Percentiles rank a stretch among this genome's conserved stretches.
phyloP scores from a whole-genome alignment of 371 early-diverging fungal genomes.

The Mucor lusitanicus region DNA sequence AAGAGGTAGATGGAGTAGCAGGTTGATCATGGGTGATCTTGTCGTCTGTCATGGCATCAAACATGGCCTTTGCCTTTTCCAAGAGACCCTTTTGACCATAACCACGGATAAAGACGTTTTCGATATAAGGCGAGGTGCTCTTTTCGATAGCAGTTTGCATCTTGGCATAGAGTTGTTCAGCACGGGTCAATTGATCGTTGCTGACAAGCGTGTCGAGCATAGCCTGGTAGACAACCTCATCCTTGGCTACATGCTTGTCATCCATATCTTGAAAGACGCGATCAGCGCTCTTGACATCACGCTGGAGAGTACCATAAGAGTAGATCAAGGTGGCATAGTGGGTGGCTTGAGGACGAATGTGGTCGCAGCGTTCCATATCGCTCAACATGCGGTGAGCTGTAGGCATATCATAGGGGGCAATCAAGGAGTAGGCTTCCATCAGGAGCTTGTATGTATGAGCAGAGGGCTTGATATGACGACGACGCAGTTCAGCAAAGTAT shows the following conservation, averaged over 20 bases:
- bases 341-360: constrained; percentile 51
- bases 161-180: constrained; percentile 36
- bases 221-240: constrained; percentile 63
- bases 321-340: constrained; percentile 66
- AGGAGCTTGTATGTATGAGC: constrained; percentile 66
- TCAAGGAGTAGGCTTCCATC: constrained; percentile 61
- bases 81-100: constrained; percentile 52
- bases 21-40: constrained; percentile 10
- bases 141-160: constrained; percentile 28
- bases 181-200: constrained; percentile 43
- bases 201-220: constrained; percentile 59
- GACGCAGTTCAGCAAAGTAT: constrained; percentile 54
- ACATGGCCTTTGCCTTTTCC: constrained; percentile 51
- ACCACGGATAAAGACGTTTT: constrained; percentile 65
- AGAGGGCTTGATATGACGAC: constrained; percentile 55
- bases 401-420: constrained; percentile 64
- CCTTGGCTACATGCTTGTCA: constrained; percentile 37
- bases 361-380: constrained; percentile 51
- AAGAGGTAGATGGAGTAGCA: not conserved
- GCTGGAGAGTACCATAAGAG: constrained; percentile 60
- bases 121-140: constrained; percentile 62
- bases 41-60: constrained; percentile 59
- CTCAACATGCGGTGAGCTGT: constrained; percentile 58
- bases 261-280: constrained; percentile 56
- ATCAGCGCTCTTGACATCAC: constrained; percentile 55